phyloP scores from a whole-genome alignment of 768 basidiomycete species.

The Suillus tomentosus region DNA sequence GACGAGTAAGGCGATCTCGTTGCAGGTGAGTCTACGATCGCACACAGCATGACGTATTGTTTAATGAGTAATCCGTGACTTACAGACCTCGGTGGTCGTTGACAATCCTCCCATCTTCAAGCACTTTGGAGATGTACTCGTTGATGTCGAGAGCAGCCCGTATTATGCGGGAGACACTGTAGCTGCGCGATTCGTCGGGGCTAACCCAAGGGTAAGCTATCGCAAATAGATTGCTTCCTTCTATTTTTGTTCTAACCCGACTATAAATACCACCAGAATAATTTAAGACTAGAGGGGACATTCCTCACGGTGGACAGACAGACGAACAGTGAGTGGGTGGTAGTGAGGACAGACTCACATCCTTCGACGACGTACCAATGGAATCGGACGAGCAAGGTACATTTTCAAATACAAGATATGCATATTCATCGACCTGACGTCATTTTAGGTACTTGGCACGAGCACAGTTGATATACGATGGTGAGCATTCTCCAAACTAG shows the following conservation, averaged over 20 bases:
- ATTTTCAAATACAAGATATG: constrained; percentile 21
- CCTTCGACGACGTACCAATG: constrained; percentile 73
- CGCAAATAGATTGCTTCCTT: background rate
- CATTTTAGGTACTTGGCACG: constrained; percentile 52
- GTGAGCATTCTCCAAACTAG: constrained; percentile 33
- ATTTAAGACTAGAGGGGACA: constrained; percentile 70
- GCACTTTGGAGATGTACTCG: constrained; percentile 61
- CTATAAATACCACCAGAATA: constrained; percentile 51
- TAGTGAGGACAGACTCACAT: constrained; percentile 74
- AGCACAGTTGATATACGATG: constrained; percentile 70
- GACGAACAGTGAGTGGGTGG: constrained; percentile 50
- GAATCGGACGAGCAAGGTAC: constrained; percentile 56
- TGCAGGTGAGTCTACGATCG: constrained; percentile 47
- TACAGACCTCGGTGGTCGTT: constrained; percentile 60
- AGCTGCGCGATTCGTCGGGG: constrained; percentile 66
- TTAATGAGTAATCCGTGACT: background rate
- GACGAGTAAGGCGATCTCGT: constrained; percentile 64
- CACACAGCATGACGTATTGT: background rate
- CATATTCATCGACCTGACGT: constrained; percentile 8
- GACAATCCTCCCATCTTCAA: constrained; percentile 59
- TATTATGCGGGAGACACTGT: constrained; percentile 65
- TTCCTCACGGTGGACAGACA: constrained; percentile 68
- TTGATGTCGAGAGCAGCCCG: constrained; percentile 50
- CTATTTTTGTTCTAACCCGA: background rate
- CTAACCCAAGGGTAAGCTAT: constrained; percentile 67